phyloP scores from a whole-genome alignment of 768 basidiomycete genomes.

The Mrakia hoshinonis region DNA sequence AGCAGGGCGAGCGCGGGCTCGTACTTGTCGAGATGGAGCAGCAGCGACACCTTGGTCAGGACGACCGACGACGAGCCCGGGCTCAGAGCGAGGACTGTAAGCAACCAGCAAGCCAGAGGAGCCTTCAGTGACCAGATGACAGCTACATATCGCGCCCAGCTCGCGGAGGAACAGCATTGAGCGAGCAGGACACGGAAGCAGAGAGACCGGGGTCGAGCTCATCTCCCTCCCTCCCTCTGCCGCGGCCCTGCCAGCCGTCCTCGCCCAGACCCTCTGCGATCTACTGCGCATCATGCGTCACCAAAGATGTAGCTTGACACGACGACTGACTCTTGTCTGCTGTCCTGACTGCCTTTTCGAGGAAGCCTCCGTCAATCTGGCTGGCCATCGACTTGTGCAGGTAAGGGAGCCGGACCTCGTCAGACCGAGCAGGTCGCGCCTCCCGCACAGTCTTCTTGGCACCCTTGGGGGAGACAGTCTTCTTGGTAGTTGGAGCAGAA shows the following conservation, averaged over 20 bases:
- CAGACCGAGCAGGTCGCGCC: conserved; percentile 32
- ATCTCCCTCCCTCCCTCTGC: too few species aligned
- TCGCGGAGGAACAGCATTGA: too few species aligned
- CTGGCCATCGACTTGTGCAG: conserved; percentile 54
- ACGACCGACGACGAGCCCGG: conserved; percentile 61
- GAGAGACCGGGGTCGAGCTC: too few species aligned
- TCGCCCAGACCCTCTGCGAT: too few species aligned
- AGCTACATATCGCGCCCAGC: too few species aligned
- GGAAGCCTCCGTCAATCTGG: conserved; percentile 83
- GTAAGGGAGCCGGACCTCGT: conserved; percentile 35
- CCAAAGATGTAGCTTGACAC: background rate
- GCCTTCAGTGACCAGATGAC: too few species aligned
- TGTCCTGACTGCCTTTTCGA: conserved; percentile 76
- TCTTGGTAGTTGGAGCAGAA: background rate
- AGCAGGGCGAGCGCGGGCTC: conserved; percentile 58
- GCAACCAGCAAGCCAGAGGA: background rate
- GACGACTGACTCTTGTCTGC: conserved; percentile 68
- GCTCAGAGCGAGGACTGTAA: conserved; percentile 55
- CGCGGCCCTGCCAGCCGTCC: too few species aligned
- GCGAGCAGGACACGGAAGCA: too few species aligned
- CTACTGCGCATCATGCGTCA: too few species aligned
- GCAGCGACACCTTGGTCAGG: conserved; percentile 75
- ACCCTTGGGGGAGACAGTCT: background rate
- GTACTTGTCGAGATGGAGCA: conserved; percentile 80
- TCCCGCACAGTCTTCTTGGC: background rate